A percentile compares a stretch with the other conserved stretches of the same genome.
Evolutionary conservation across 2,329 filamentous ascomycete species (phyloP).

Genomic region (Claviceps arundinis): DNA sequence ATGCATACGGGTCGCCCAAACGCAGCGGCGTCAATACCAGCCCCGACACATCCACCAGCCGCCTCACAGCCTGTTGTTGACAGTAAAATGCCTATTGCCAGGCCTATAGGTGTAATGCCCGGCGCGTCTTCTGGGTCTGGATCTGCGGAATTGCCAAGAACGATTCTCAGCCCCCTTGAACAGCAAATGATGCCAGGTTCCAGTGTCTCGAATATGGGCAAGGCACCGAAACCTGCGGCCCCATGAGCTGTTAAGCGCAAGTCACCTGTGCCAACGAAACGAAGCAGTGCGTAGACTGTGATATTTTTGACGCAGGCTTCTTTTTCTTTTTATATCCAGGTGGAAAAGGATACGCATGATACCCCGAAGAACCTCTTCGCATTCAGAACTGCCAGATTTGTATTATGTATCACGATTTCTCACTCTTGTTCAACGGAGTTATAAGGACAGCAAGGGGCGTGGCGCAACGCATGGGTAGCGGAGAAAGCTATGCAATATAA

Average conservation of each 20-base stretch:
- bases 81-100: conserved; percentile 11
- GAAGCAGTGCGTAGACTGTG: background rate
- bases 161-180: conserved; percentile 18
- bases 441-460: background rate
- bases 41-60: conserved; percentile 5
- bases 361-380: conserved; percentile 19
- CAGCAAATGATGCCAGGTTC: conserved; percentile 21
- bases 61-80: conserved; percentile 15
- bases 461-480: conserved; percentile 4
- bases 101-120: conserved; percentile 15
- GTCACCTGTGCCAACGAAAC: background rate
- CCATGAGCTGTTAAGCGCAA: conserved; percentile 13
- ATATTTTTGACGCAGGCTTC: background rate
- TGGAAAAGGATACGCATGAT: conserved; percentile 21
- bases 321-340: background rate
- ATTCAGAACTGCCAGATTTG: conserved; percentile 6
- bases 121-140: conserved; percentile 17
- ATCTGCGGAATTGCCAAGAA: conserved; percentile 31
- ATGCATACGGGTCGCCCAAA: conserved; percentile 7
- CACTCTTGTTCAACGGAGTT: background rate
- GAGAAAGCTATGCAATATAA: background rate
- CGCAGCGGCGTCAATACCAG: background rate
- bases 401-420: background rate
- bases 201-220: conserved; percentile 18
- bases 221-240: conserved; percentile 22